Evolutionary conservation across 257 asterid genomes (phyloP).

Genomic region (Osmanthus fragrans): DNA sequence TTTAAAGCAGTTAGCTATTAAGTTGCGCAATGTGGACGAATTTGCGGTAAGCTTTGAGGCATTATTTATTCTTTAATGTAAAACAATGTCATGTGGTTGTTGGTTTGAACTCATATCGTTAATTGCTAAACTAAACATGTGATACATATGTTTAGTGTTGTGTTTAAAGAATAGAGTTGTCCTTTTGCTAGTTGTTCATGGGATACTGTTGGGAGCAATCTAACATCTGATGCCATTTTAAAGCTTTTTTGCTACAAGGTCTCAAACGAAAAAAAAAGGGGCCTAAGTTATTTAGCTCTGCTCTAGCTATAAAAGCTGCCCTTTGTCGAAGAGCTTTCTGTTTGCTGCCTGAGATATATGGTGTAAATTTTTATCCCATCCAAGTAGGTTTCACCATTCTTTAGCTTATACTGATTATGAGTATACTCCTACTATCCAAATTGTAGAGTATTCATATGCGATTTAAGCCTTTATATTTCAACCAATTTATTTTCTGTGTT

Average conservation of each 20-base stretch:
- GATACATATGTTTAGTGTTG: not conserved
- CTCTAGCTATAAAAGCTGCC: not conserved
- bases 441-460: not conserved
- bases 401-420: no score
- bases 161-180: not conserved
- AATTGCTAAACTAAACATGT: not conserved
- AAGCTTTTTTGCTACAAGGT: not conserved
- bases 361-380: not conserved
- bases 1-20: slow-evolving; percentile 75
- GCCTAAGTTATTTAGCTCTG: not conserved
- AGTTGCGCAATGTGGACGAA: slow-evolving; percentile 68
- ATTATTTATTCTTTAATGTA: slow-evolving; percentile 13
- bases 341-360: not conserved
- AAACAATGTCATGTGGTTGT: slow-evolving; percentile 10
- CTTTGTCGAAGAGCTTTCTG: not conserved
- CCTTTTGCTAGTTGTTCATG: not conserved
- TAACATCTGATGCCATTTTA: not conserved
- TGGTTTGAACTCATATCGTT: not conserved
- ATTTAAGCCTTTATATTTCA: not conserved
- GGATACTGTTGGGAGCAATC: not conserved
- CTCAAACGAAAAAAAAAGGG: no score
- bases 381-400: not conserved
- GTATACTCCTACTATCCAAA: not conserved
- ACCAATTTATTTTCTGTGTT: not conserved
- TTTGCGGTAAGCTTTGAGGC: slow-evolving; percentile 69